A percentile compares a stretch with the other conserved stretches of the same genome.
Evolutionary conservation across 2,329 filamentous ascomycete species (phyloP).

Genomic region (Aureobasidium pullulans): DNA sequence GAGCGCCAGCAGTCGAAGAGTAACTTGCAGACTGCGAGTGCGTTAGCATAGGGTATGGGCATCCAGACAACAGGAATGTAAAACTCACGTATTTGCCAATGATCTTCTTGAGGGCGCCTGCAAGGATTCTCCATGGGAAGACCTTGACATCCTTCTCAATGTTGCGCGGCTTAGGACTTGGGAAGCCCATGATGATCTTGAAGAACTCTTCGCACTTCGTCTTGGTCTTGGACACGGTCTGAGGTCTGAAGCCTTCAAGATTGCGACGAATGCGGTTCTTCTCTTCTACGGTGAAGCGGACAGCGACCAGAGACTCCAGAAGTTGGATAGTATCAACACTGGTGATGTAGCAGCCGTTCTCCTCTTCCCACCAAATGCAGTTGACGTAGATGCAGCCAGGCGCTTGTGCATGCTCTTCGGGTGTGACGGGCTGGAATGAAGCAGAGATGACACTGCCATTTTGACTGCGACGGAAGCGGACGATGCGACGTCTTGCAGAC

Average conservation of each 20-base stretch:
- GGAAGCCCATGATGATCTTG: conserved; percentile 98
- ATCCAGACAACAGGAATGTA: conserved; percentile 1
- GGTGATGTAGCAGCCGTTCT: conserved; percentile 83
- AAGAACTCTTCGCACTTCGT: conserved; percentile 89
- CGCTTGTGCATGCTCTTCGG: conserved; percentile 59
- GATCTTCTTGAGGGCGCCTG: conserved; percentile 88
- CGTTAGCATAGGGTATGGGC: conserved; percentile 3
- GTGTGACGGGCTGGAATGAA: conserved; percentile 69
- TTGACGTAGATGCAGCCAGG: conserved; percentile 88
- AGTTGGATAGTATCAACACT: conserved; percentile 95
- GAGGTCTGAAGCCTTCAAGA: conserved; percentile 83
- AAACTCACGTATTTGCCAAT: conserved; percentile 84
- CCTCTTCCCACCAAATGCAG: conserved; percentile 95
- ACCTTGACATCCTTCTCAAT: conserved; percentile 99
- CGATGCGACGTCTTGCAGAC: conserved; percentile 70
- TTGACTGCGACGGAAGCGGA: conserved; percentile 81
- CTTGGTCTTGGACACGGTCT: conserved; percentile 91
- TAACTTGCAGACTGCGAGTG: conserved; percentile 55
- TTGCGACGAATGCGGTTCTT: conserved; percentile 97
- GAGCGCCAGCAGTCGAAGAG: conserved; percentile 53
- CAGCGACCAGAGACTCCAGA: conserved; percentile 82
- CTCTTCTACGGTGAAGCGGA: conserved; percentile 89
- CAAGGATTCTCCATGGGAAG: conserved; percentile 89
- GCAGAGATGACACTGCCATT: conserved; percentile 72
- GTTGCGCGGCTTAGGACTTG: conserved; percentile 88